A percentile compares a stretch with the other conserved stretches of the same genome.
These are phyloP conservation scores for Paecilomyces variotii DNA, from an alignment of 2,329 filamentous ascomycete genomes.

Conservation along the genomic window DNA sequence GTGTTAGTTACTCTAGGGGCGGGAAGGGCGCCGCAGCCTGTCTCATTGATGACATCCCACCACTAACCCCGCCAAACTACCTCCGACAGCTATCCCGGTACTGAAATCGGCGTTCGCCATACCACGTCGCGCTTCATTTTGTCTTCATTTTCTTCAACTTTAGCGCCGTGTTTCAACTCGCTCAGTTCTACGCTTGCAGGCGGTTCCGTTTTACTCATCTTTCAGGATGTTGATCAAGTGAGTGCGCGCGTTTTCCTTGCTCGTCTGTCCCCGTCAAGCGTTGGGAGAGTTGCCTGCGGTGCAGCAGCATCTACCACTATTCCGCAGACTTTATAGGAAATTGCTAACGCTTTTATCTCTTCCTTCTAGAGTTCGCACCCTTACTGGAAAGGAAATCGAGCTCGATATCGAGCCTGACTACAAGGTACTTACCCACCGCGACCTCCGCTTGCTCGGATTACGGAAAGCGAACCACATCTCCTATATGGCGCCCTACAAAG, in stretches of 20 bases:
- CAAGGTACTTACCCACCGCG: slow-evolving; percentile 52
- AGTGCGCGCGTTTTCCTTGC: slow-evolving; percentile 12
- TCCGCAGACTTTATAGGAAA: background rate
- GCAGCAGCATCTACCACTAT: background rate
- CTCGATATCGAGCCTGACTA: slow-evolving; percentile 92
- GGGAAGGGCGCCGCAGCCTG: background rate
- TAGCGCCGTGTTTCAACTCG: background rate
- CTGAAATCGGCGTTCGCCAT: background rate
- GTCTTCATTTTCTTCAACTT: background rate
- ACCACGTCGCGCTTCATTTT: background rate
- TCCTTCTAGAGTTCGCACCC: slow-evolving; percentile 74
- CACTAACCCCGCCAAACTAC: background rate
- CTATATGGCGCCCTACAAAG: background rate
- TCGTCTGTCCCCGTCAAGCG: background rate
- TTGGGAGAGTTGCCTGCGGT: background rate
- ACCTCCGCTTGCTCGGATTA: background rate
- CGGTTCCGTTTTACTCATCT: background rate
- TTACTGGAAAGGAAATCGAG: slow-evolving; percentile 98
- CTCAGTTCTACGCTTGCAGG: background rate
- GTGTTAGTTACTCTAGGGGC: background rate
- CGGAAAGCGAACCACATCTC: background rate
- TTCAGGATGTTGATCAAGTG: slow-evolving; percentile 47
- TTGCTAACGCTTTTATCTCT: slow-evolving; percentile 1
- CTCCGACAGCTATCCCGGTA: background rate
- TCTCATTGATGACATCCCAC: background rate